Evolutionary conservation across 352 stramenopile genomes (phyloP), one percentile per base, ranked within the genome.

Genomic region (Globisporangium recalcitrans): DNA sequence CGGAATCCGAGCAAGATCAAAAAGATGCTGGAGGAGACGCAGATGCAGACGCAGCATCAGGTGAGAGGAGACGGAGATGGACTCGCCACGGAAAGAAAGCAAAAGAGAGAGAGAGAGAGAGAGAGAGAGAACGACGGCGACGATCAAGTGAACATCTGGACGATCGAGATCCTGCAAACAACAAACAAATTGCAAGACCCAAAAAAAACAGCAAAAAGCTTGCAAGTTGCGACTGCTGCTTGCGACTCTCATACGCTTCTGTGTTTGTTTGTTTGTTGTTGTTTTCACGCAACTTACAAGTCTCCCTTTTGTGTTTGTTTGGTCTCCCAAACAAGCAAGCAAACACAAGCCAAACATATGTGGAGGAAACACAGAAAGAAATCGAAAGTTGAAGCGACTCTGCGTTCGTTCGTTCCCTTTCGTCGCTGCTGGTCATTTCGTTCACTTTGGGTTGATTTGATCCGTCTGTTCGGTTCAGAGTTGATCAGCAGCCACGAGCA

Each of bases 51-150:
- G n/a, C n/a, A n/a, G n/a, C 38, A 14, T 16, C 5, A 46, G 38
- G 54, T 7, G n/a, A 29, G 32, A 58, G 54, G 22, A 42, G 52
- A 58, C 29, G 52, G 52, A 49, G 54, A 60, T 60, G 54, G 54
- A 38, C 24, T n/a, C n/a, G 11, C 38, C 38, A 22, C 38, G 22
- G 26, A 42, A n/a, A 60, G 16, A 10, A 26, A 51, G 5, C 34
- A 34, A 31, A 38, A 10, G n/a, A n/a, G n/a, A n/a, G n/a, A n/a
- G n/a, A n/a, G n/a, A 32, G 5, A 8, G 16, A 26, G 8, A 51
- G 9, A 44, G 36, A 48, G 54, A 34, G 24, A 9, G 26, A 31
- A 22, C n/a, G 52, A 48, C 19, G 52, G 32, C 5, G n/a, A 31
- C 31, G 52, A 58, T 58, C 52, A 40, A 58, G 38, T 46, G 38